Evolutionary conservation across 345 rosid species (phyloP).

Genomic region (Heritiera littoralis): DNA sequence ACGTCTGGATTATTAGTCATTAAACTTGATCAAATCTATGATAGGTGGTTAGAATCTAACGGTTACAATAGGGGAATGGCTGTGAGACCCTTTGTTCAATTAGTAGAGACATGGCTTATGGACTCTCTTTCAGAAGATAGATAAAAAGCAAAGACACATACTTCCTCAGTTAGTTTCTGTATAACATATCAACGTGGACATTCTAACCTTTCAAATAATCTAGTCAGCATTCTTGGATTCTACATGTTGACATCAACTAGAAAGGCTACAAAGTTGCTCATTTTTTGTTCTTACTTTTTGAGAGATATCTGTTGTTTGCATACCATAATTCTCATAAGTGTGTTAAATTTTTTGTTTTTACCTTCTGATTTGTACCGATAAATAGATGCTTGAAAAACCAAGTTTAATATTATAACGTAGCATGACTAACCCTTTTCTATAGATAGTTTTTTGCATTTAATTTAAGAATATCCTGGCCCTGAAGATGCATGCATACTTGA

Average conservation of each 20-base stretch:
- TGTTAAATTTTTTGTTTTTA: too few species aligned
- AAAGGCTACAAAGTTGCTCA: neutral
- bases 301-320: constrained; percentile 14
- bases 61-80: neutral
- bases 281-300: neutral
- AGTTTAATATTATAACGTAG: neutral
- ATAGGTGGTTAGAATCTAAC: neutral
- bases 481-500: neutral
- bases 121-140: neutral
- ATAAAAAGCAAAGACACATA: neutral
- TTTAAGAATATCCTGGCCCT: neutral
- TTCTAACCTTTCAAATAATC: neutral
- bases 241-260: neutral
- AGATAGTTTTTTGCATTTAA: neutral
- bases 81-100: neutral
- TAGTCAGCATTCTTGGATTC: neutral
- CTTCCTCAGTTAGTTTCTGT: neutral
- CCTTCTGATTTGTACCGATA: too few species aligned
- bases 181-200: neutral
- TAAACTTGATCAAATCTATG: neutral
- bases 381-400: too few species aligned
- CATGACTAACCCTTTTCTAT: neutral
- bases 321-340: neutral
- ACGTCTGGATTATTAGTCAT: neutral
- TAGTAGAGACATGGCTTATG: neutral